Percentiles rank a stretch among this genome's conserved stretches.
Evolutionary conservation across 179 eudicot species (phyloP).

Genomic region (Actinidia chinensis): DNA sequence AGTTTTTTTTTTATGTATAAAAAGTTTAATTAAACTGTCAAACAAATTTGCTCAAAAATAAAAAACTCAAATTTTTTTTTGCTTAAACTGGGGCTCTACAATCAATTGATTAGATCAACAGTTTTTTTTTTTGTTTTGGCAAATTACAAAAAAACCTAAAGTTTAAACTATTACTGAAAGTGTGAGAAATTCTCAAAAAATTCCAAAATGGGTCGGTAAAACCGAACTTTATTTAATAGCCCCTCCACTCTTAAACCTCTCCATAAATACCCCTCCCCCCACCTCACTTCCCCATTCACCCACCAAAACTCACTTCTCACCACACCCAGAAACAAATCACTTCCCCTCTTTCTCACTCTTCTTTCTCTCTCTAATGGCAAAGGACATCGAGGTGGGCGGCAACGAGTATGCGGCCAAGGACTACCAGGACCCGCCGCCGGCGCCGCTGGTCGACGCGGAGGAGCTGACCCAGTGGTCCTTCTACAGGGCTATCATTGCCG

Average conservation of each 20-base stretch:
- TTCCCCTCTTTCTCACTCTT: not conserved
- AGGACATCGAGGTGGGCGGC: conserved; percentile 42
- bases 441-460: conserved; percentile 44
- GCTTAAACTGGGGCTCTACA: no score
- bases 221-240: not conserved
- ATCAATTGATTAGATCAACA: no score
- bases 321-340: not conserved
- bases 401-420: conserved; percentile 37
- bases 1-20: no score
- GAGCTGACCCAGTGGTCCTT: conserved; percentile 60
- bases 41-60: no score
- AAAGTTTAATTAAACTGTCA: no score
- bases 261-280: not conserved
- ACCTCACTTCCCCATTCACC: not conserved
- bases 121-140: no score
- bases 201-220: conserved; percentile 9
- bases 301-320: not conserved
- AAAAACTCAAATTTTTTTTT: no score
- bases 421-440: conserved; percentile 74
- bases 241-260: not conserved
- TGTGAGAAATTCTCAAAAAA: not conserved
- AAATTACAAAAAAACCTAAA: no score
- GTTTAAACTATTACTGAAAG: not conserved
- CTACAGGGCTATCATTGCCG: conserved; percentile 66
- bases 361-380: not conserved